Evolutionary conservation across 176 grass and related monocot genomes (phyloP).

Genomic region (Tuctoria greenei): DNA sequence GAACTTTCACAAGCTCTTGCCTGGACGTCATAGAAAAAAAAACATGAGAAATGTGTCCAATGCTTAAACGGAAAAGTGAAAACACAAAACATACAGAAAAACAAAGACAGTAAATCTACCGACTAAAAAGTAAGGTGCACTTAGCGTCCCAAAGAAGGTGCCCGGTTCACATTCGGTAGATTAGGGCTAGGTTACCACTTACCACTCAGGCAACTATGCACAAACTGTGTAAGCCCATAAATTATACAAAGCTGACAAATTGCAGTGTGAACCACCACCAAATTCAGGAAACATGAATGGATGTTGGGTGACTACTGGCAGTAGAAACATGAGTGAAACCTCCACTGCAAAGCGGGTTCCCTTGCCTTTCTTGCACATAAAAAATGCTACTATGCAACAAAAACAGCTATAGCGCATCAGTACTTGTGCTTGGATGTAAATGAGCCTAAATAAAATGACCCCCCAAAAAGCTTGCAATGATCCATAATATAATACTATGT

Average conservation of each 20-base stretch:
- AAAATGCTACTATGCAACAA: conserved; percentile 27
- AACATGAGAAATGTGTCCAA: neutral
- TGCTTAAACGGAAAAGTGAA: neutral
- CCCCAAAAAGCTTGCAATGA: neutral
- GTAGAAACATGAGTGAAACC: conserved; percentile 15
- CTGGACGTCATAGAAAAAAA: neutral
- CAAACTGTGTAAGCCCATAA: neutral
- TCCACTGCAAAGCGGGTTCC: conserved; percentile 49
- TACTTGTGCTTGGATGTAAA: conserved; percentile 37
- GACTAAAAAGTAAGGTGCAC: neutral
- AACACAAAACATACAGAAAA: neutral
- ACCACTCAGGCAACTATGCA: neutral
- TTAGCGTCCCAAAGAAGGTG: neutral
- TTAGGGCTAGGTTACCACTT: neutral
- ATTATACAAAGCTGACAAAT: neutral
- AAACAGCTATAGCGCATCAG: conserved; percentile 37
- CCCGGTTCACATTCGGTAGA: neutral
- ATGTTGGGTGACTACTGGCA: conserved; percentile 47
- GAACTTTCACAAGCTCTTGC: conserved; percentile 35
- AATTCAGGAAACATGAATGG: neutral
- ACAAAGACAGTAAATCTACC: neutral
- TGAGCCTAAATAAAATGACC: neutral
- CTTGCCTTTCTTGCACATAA: conserved; percentile 41
- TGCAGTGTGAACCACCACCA: neutral
- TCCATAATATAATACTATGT: neutral